Evolutionary conservation across 768 basidiomycete species (phyloP), one percentile per base, ranked within the genome.

Genomic region (Panaeolus papilionaceus): DNA sequence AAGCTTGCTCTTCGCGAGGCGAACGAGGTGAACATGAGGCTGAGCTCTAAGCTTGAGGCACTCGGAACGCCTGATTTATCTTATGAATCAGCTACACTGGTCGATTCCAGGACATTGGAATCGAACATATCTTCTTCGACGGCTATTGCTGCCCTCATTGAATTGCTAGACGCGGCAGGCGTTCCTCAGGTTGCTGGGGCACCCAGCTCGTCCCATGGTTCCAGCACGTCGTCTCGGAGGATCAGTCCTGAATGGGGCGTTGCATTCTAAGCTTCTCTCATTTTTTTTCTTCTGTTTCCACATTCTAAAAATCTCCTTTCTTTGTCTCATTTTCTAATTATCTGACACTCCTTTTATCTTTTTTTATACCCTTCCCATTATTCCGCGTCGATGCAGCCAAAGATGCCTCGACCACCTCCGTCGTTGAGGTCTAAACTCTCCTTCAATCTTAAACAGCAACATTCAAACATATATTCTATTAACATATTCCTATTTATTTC

Each of bases 1-100:
- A 65, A 65, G 20, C 49, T 69, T 14, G 68, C 68, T 7, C 44
- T 33, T 38, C 62, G 65, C n/a, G 65, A 69, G 39, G 63, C 62
- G 20, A 51, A 40, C 61, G 33, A 33, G 28, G 54, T 33, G 12
- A 58, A 58, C 28, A 16, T 33, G 28, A 58, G 54, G 54, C 14
- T 58, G 16, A 58, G 54, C 54, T 58, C 54, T 23, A 58, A 33
- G 28, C 54, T 58, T 28, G 54, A 12, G 33, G 54, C 54, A 1
- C 26, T 58, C 2, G 54, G 54, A 1, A 6, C 54, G 1, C 28
- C 54, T 16, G 28, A 58, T 33, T 28, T 33, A 28, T 28, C 26
- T 33, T 33, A 1, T 58, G 54, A 58, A 37, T 28, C 54, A 8
- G 12, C 1, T 18, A 26, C 23, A 11, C 33, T 28, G 8, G 14